phyloP scores from a whole-genome alignment of 1,284 basidiomycete species.

The Ustilago bromivora region DNA sequence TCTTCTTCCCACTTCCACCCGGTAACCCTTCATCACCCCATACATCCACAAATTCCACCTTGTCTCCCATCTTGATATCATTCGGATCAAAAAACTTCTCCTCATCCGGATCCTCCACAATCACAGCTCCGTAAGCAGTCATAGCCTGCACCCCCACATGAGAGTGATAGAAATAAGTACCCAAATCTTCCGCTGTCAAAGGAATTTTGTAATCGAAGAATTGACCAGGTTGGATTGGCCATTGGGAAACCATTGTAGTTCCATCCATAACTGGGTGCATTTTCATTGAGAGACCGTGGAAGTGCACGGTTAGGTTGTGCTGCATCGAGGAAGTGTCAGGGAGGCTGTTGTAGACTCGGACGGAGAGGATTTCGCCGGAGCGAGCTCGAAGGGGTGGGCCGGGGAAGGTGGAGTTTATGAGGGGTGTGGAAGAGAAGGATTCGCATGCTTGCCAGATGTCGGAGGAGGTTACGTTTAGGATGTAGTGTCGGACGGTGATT shows the following conservation, averaged over 20 bases:
- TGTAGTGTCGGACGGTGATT: slow-evolving; percentile 38
- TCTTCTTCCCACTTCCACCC: neutral
- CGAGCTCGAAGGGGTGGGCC: slow-evolving; percentile 56
- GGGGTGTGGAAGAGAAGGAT: slow-evolving; percentile 17
- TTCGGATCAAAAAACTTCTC: slow-evolving; percentile 7
- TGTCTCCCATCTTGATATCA: neutral
- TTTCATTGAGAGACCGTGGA: slow-evolving; percentile 53
- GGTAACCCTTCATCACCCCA: slow-evolving; percentile 9
- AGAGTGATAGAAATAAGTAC: slow-evolving; percentile 54
- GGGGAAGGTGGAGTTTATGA: slow-evolving; percentile 54
- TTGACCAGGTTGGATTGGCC: slow-evolving; percentile 43
- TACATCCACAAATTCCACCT: slow-evolving; percentile 8
- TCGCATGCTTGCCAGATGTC: slow-evolving; percentile 23
- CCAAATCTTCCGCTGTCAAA: slow-evolving; percentile 29
- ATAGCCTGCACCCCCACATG: slow-evolving; percentile 59
- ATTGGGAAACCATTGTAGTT: slow-evolving; percentile 55
- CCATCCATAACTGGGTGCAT: slow-evolving; percentile 62
- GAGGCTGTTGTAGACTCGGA: slow-evolving; percentile 51
- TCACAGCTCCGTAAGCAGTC: slow-evolving; percentile 55
- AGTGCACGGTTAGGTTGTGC: slow-evolving; percentile 56
- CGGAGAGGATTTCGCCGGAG: slow-evolving; percentile 49
- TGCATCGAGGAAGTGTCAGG: neutral
- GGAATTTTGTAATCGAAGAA: slow-evolving; percentile 56
- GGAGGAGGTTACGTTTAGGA: slow-evolving; percentile 21
- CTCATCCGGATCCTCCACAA: slow-evolving; percentile 47